phyloP scores from a whole-genome alignment of 208 protist genomes.

The Histomonas meleagridis region DNA sequence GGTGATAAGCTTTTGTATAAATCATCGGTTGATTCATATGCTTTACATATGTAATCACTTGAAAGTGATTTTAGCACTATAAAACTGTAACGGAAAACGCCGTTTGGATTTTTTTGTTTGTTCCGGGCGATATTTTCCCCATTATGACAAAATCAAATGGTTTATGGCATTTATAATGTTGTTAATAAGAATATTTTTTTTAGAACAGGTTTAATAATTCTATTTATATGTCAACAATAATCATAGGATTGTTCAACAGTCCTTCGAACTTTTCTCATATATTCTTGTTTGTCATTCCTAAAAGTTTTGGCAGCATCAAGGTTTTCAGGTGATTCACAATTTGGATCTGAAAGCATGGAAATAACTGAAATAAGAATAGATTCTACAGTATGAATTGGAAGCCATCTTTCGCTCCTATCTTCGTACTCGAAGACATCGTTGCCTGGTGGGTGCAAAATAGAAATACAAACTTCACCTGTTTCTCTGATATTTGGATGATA shows the following conservation, averaged over 20 bases:
- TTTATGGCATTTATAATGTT: too few species aligned
- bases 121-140: too few species aligned
- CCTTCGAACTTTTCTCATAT: not conserved
- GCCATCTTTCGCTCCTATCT: slow-evolving; percentile 3
- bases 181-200: too few species aligned
- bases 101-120: too few species aligned
- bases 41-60: too few species aligned
- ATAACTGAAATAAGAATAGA: slow-evolving; percentile 34
- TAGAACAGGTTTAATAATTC: too few species aligned
- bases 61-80: too few species aligned
- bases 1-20: too few species aligned
- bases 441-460: not conserved
- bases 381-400: slow-evolving; percentile 35
- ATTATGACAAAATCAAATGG: too few species aligned
- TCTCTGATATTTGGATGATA: slow-evolving; percentile 34
- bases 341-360: slow-evolving; percentile 35
- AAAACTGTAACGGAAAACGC: too few species aligned
- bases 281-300: not conserved
- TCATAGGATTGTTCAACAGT: not conserved
- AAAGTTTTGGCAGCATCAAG: not conserved
- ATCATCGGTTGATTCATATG: too few species aligned
- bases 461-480: slow-evolving; percentile 31
- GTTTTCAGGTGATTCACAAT: not conserved
- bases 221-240: too few species aligned
- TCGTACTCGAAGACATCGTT: not conserved